A percentile compares a stretch with the other conserved stretches of the same genome.
These are phyloP conservation scores for Chrysophaeum taylorii DNA, from an alignment of 352 stramenopile genomes.

Conservation along the genomic window DNA sequence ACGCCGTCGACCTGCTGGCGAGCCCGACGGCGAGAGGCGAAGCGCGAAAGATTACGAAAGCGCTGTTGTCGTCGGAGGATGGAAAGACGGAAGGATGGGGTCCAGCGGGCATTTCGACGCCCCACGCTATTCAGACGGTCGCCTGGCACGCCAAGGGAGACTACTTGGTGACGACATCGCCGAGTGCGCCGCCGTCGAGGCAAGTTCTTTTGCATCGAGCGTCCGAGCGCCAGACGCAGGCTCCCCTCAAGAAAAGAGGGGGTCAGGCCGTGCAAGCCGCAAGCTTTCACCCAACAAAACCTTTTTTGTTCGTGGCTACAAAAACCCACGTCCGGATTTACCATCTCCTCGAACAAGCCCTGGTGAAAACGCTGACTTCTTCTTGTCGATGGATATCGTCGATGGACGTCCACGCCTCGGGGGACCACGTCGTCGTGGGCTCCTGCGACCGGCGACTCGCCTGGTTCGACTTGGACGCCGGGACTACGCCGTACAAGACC, in stretches of 20 bases:
- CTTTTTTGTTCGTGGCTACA: constrained; percentile 98
- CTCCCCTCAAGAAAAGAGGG: constrained; percentile 85
- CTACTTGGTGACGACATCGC: constrained; percentile 90
- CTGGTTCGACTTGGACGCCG: constrained; percentile 99
- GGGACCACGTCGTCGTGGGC: constrained; percentile 95
- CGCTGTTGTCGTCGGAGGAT: too few relatives aligned
- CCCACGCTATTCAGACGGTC: constrained; percentile 46
- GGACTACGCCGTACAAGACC: constrained; percentile 93
- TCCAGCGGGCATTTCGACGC: too few relatives aligned
- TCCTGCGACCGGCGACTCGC: constrained; percentile 92
- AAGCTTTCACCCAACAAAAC: constrained; percentile 95
- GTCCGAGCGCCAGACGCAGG: constrained; percentile 88
- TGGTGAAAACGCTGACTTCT: constrained; percentile 93
- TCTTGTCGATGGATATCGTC: constrained; percentile 98
- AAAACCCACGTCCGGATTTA: constrained; percentile 96
- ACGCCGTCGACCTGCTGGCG: constrained; percentile 64
- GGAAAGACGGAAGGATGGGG: too few relatives aligned
- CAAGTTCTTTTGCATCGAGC: constrained; percentile 95
- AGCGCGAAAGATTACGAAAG: constrained; percentile 84
- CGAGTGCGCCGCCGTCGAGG: constrained; percentile 59
- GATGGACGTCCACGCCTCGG: constrained; percentile 92
- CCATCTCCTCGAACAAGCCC: constrained; percentile 94
- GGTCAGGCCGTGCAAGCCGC: constrained; percentile 77
- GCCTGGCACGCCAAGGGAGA: constrained; percentile 97
- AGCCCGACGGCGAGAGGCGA: constrained; percentile 82